Percentiles rank a stretch among this genome's conserved stretches.
phyloP scores from a whole-genome alignment of 352 stramenopile species.

The Thalassiosira hispida region DNA sequence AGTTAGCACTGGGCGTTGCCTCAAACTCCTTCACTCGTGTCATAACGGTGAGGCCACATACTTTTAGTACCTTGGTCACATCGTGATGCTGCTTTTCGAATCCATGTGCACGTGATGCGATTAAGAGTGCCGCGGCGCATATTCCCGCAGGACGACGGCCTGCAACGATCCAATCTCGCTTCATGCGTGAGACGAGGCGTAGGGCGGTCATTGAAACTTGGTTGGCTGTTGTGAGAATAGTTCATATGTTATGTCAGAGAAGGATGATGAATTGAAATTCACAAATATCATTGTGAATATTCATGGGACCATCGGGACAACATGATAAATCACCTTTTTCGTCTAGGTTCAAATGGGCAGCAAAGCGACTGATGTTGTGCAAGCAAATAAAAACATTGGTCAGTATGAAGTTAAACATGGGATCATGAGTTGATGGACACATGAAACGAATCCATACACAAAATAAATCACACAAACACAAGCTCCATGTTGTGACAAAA shows the following conservation, averaged over 20 bases:
- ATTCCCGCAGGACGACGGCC: conserved; percentile 95
- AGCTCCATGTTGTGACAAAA: no score
- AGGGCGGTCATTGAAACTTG: conserved; percentile 94
- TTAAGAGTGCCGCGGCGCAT: conserved; percentile 95
- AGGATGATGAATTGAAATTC: conserved; percentile 1
- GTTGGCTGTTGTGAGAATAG: conserved; percentile 56
- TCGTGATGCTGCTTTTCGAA: conserved; percentile 83
- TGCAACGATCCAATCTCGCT: conserved; percentile 98
- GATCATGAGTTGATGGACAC: background rate
- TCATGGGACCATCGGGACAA: background rate
- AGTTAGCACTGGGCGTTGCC: conserved; percentile 90
- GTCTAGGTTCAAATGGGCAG: conserved; percentile 96
- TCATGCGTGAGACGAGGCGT: conserved; percentile 96
- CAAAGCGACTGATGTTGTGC: conserved; percentile 87
- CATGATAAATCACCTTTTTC: conserved; percentile 76
- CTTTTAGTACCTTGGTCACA: conserved; percentile 92
- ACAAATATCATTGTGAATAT: no score
- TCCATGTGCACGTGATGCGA: conserved; percentile 95
- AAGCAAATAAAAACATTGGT: conserved; percentile 8
- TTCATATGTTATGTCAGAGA: background rate
- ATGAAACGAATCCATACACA: no score
- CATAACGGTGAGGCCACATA: conserved; percentile 95
- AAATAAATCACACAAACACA: no score
- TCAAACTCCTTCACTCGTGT: conserved; percentile 97
- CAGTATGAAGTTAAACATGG: background rate